Evolutionary conservation across 192 early-diverging fungal species (phyloP).

Genomic region (Gaertneriomyces semiglobifer): DNA sequence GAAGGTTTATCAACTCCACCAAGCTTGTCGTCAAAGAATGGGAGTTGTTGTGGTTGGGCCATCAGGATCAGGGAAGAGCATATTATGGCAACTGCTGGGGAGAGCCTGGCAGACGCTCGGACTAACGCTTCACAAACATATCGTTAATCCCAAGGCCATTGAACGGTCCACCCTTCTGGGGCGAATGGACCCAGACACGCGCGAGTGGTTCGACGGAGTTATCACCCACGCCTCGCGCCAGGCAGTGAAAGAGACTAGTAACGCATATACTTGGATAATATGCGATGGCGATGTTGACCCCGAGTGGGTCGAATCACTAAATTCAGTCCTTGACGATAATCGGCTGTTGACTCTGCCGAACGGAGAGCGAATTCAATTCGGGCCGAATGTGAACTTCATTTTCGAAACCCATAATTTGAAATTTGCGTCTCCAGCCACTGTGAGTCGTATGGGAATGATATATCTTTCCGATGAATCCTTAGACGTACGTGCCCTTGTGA

Average conservation of each 20-base stretch:
- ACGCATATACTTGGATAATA: constrained; percentile 56
- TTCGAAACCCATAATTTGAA: constrained; percentile 61
- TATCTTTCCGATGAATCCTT: constrained; percentile 59
- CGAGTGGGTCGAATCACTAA: constrained; percentile 60
- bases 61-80: constrained; percentile 53
- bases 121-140: constrained; percentile 40
- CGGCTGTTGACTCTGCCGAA: constrained; percentile 59
- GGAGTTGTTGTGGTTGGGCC: constrained; percentile 62
- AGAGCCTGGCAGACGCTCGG: constrained; percentile 49
- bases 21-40: constrained; percentile 56
- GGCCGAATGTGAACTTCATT: constrained; percentile 59
- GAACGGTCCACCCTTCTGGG: constrained; percentile 51
- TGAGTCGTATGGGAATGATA: constrained; percentile 66
- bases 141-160: constrained; percentile 55
- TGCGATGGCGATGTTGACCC: constrained; percentile 62
- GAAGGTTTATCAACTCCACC: constrained; percentile 56
- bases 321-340: constrained; percentile 62
- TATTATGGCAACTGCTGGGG: constrained; percentile 45
- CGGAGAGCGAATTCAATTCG: constrained; percentile 63
- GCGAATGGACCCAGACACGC: constrained; percentile 59
- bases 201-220: constrained; percentile 61
- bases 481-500: constrained; percentile 41
- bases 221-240: constrained; percentile 53
- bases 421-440: constrained; percentile 60
- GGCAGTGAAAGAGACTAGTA: constrained; percentile 49